These are phyloP conservation scores for Alternaria novae-zelandiae DNA, from an alignment of 2,329 filamentous ascomycete species.

Conservation along the genomic window DNA sequence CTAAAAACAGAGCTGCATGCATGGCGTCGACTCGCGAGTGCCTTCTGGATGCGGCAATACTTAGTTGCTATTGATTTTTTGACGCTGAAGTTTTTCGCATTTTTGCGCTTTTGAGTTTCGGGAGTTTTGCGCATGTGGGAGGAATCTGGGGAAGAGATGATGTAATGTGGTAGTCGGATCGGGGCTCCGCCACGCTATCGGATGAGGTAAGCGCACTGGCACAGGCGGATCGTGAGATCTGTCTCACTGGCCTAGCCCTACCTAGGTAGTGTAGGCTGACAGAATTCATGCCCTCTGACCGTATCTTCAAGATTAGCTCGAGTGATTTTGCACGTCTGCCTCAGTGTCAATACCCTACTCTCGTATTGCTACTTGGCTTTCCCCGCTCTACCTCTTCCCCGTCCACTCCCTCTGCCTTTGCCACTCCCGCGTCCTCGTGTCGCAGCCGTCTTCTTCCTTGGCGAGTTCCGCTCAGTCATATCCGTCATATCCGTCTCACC, in stretches of 20 bases:
- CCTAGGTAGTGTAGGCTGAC: neutral
- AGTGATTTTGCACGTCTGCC: slow-evolving; percentile 1
- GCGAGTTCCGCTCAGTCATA: slow-evolving; percentile 28
- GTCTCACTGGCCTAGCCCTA: neutral
- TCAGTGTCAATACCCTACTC: neutral
- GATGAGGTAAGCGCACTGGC: neutral
- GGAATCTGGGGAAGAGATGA: neutral
- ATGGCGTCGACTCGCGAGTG: neutral
- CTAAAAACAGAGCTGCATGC: slow-evolving; percentile 6
- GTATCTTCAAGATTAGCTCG: slow-evolving; percentile 1
- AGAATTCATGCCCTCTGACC: neutral
- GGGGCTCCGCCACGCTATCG: neutral
- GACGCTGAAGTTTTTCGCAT: neutral
- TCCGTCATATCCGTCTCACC: slow-evolving; percentile 43
- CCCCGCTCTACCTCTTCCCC: slow-evolving; percentile 14
- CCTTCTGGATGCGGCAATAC: neutral
- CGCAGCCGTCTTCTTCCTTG: slow-evolving; percentile 15
- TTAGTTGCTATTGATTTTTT: neutral
- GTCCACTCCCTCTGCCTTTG: slow-evolving; percentile 12
- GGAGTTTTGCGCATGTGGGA: neutral
- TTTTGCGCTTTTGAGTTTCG: neutral
- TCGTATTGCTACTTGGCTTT: slow-evolving; percentile 3
- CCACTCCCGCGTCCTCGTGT: slow-evolving; percentile 3
- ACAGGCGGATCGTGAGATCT: neutral
- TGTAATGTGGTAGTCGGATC: neutral